Conservation (phyloP, 139 green algal genomes). For the Coelastrella sp. region DNA sequence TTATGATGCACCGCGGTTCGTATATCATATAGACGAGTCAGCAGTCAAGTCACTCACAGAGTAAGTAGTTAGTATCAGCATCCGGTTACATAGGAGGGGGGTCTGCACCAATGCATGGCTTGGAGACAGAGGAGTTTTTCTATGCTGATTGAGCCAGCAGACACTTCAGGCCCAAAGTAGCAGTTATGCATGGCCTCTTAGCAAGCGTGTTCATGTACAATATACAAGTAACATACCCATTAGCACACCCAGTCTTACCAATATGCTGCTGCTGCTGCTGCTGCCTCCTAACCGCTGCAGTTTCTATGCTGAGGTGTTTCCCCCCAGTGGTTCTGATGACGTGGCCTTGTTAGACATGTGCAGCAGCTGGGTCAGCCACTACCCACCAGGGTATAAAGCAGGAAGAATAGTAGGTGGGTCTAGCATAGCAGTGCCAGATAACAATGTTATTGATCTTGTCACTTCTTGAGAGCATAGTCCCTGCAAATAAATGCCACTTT, state of each 20-base stretch:
- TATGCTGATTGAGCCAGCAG: too few species aligned
- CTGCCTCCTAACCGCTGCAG: slow-evolving; percentile 43
- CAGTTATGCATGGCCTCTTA: too few species aligned
- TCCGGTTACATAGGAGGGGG: background rate
- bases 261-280: too few species aligned
- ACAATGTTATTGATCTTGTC: background rate
- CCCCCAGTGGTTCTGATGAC: slow-evolving; percentile 61
- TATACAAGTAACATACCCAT: too few species aligned
- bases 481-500: too few species aligned
- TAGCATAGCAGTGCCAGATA: background rate
- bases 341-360: slow-evolving; percentile 87
- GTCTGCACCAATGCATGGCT: too few species aligned
- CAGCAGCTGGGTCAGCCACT: slow-evolving; percentile 87
- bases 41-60: slow-evolving; percentile 91
- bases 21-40: slow-evolving; percentile 96
- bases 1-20: slow-evolving; percentile 89
- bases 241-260: too few species aligned
- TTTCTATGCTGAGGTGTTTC: slow-evolving; percentile 80
- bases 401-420: slow-evolving; percentile 70
- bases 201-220: too few species aligned
- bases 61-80: slow-evolving; percentile 43
- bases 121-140: too few species aligned
- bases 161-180: too few species aligned
- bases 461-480: too few species aligned
- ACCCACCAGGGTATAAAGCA: slow-evolving; percentile 84